These are phyloP conservation scores for Epichloe gansuensis DNA, from an alignment of 2,329 filamentous ascomycete species.

Conservation along the genomic window DNA sequence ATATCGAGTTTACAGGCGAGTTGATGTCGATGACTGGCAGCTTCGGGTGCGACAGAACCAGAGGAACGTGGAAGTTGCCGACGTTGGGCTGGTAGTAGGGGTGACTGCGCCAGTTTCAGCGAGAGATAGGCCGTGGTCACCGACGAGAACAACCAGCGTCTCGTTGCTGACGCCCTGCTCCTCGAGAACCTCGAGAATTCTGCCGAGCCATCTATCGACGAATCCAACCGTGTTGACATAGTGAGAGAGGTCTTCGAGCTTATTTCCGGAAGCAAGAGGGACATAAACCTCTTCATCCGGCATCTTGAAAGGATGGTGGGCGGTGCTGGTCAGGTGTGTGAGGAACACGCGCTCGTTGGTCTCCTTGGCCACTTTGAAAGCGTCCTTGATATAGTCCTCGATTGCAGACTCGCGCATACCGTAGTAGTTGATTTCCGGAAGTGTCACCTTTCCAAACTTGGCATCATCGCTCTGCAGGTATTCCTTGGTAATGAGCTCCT, in stretches of 20 bases:
- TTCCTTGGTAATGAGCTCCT: slow-evolving; percentile 16
- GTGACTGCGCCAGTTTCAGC: slow-evolving; percentile 20
- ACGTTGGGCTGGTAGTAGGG: slow-evolving; percentile 22
- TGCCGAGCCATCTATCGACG: slow-evolving; percentile 21
- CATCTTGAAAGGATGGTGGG: slow-evolving; percentile 22
- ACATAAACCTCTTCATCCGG: slow-evolving; percentile 18
- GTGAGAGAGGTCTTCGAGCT: slow-evolving; percentile 18
- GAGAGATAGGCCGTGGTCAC: slow-evolving; percentile 22
- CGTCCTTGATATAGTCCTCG: slow-evolving; percentile 21
- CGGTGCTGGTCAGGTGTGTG: slow-evolving; percentile 24
- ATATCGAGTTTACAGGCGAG: slow-evolving; percentile 20
- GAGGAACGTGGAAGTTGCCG: slow-evolving; percentile 22
- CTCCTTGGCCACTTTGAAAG: slow-evolving; percentile 17
- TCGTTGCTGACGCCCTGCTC: slow-evolving; percentile 20
- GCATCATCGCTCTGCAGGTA: slow-evolving; percentile 18
- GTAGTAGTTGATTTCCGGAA: slow-evolving; percentile 24
- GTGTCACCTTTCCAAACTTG: slow-evolving; percentile 17
- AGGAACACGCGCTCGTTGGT: slow-evolving; percentile 22
- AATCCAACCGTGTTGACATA: slow-evolving; percentile 22
- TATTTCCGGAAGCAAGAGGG: slow-evolving; percentile 13
- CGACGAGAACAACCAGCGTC: slow-evolving; percentile 20
- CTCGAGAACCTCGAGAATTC: slow-evolving; percentile 19
- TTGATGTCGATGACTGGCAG: slow-evolving; percentile 21
- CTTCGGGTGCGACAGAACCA: slow-evolving; percentile 22
- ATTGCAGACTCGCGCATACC: slow-evolving; percentile 20